phyloP scores from a whole-genome alignment of 805 yeast species.

The Zygosaccharomyces rouxii region DNA sequence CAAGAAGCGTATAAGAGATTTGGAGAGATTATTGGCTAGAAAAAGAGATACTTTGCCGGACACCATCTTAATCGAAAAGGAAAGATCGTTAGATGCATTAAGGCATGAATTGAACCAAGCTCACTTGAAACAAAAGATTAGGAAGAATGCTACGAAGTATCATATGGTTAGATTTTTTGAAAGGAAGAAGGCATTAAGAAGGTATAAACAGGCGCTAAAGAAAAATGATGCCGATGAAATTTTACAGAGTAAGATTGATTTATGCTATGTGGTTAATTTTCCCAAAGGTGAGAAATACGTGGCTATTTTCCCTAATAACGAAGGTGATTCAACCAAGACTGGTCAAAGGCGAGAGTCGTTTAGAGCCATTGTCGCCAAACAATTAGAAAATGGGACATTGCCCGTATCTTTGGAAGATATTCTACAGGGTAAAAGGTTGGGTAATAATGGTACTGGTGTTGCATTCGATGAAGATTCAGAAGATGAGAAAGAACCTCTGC shows the following conservation, averaged over 20 bases:
- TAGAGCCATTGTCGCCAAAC: conserved; percentile 49
- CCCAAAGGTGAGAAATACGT: conserved; percentile 79
- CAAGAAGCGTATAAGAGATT: conserved; percentile 82
- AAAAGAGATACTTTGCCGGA: conserved; percentile 58
- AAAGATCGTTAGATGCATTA: conserved; percentile 67
- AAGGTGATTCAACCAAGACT: conserved; percentile 39
- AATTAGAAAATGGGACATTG: conserved; percentile 49
- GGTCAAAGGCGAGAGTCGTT: conserved; percentile 44
- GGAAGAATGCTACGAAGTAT: conserved; percentile 62
- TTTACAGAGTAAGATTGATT: conserved; percentile 56
- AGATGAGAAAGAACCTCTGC: conserved; percentile 16
- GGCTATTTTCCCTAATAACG: conserved; percentile 58
- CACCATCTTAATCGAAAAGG: conserved; percentile 61
- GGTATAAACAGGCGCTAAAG: conserved; percentile 48
- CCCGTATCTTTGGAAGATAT: conserved; percentile 53
- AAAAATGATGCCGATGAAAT: conserved; percentile 26
- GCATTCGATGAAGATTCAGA: conserved; percentile 13
- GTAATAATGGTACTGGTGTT: conserved; percentile 27
- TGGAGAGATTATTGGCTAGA: conserved; percentile 59
- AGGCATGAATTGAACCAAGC: conserved; percentile 52
- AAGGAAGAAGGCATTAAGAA: conserved; percentile 75
- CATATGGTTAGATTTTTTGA: conserved; percentile 94
- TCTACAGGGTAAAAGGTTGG: conserved; percentile 34
- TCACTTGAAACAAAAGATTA: conserved; percentile 42
- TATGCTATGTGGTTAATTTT: conserved; percentile 69